Base-by-base conservation (phyloP, 164 flowering plant species). In the grape (Vitis vinifera) region DNA sequence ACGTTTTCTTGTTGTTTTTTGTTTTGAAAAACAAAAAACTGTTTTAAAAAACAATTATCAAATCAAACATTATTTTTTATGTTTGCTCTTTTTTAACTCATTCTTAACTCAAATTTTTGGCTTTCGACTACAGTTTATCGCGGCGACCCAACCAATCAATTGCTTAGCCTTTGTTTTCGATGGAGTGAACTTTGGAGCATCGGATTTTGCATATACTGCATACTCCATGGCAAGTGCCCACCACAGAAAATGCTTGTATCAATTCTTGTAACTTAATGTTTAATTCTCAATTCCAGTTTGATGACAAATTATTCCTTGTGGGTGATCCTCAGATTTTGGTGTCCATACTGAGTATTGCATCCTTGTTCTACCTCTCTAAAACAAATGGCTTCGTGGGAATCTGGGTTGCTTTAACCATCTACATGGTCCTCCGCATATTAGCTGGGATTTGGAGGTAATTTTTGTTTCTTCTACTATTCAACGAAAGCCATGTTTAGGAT, bases 121-220 rank as follows among this genome's bases (percentile, higher is more conserved):
- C 44, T 37, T 37, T 37, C 44, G 0, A 6, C 6, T 37, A 37
- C 74, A 86, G 89, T 84, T 86, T 68, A 82, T 86, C 10, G 90
- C 88, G 61, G 83, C 78, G 3, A 84, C 88, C 2, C 90, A 86
- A 63, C 87, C 88, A 0, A 76, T 86, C 23, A 86, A 84, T 57
- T 82, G 83, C 1, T 8, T 86, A 61, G 83, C 88, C 3, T 86
- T 84, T 70, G 86, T 86, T 3, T 81, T 84, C 48, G 89, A 86
- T 74, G 85, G 99, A 1, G 86, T 91, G 51, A 96, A 96, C 75
- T 96, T 86, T 76, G 99, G 98, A 63, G 99, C 98, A 52, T 88
- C 97, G 17, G 98, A 96, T 79, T 96, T 93, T 77, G 87, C 85
- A 47, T 96, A 84, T 69, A 75, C 98, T 48, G 97, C 97, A 3